Percentiles rank a stretch among this genome's conserved stretches.
Evolutionary conservation across 441 rosid genomes (phyloP).

Genomic region (Adansonia rubrostipa): DNA sequence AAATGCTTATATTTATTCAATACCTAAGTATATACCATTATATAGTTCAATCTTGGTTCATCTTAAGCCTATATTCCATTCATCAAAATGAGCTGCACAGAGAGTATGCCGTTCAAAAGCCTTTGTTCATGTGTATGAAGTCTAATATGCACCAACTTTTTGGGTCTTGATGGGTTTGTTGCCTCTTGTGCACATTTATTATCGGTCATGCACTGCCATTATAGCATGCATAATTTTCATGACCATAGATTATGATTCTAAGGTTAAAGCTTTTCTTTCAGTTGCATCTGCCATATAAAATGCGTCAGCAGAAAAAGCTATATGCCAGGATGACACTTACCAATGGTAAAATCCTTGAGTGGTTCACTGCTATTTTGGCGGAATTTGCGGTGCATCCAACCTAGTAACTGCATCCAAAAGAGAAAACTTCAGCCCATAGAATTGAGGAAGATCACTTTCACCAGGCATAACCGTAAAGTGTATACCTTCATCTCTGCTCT

Average conservation of each 20-base stretch:
- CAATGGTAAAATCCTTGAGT: conserved; percentile 61
- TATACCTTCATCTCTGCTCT: conserved; percentile 59
- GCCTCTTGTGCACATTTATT: background rate
- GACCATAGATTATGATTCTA: background rate
- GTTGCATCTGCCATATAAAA: background rate
- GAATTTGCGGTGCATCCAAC: conserved; percentile 89
- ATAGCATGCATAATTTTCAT: background rate
- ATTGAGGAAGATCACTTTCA: background rate
- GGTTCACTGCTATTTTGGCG: conserved; percentile 65
- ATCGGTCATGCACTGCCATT: background rate
- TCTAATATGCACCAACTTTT: too few relatives aligned
- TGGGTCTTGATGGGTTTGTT: too few relatives aligned
- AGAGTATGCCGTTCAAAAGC: background rate
- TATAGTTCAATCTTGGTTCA: background rate
- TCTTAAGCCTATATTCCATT: background rate
- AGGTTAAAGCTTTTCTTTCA: background rate
- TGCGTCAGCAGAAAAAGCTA: conserved; percentile 9
- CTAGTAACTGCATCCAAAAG: conserved; percentile 63
- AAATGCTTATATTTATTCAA: background rate
- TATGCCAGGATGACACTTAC: conserved; percentile 42
- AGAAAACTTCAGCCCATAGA: conserved; percentile 12
- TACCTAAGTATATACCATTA: background rate
- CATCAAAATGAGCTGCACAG: background rate
- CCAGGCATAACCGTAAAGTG: background rate
- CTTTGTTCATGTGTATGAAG: background rate